Evolutionary conservation across 495 filamentous ascomycete species (phyloP).

Genomic region (Penicillium psychrofluorescens): DNA sequence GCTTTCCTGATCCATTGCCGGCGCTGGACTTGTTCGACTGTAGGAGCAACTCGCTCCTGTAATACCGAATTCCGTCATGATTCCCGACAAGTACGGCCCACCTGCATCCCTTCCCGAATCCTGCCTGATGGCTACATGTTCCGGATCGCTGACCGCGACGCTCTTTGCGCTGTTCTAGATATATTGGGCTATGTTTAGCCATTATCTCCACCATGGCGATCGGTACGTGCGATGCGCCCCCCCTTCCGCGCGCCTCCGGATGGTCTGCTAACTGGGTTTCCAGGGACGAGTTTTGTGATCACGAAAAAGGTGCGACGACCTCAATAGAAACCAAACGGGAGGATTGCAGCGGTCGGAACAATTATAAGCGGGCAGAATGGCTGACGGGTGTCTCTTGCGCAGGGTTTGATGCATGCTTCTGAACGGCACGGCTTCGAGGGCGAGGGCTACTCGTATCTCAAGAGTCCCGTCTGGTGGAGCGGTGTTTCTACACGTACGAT

Average conservation of each 20-base stretch:
- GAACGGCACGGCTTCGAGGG: slow-evolving; percentile 93
- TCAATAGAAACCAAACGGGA: too few relatives aligned
- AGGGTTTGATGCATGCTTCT: slow-evolving; percentile 87
- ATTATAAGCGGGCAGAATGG: background rate
- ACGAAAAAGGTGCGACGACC: slow-evolving; percentile 68
- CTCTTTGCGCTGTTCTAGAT: slow-evolving; percentile 44
- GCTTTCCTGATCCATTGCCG: slow-evolving; percentile 14
- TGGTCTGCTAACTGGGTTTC: slow-evolving; percentile 10
- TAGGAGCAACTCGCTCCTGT: slow-evolving; percentile 40
- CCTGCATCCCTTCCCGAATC: background rate
- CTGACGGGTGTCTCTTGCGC: slow-evolving; percentile 11
- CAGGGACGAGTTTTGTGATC: slow-evolving; percentile 87
- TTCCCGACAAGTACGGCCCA: slow-evolving; percentile 76
- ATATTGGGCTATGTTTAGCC: slow-evolving; percentile 83
- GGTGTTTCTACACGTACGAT: slow-evolving; percentile 78
- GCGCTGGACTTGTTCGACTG: slow-evolving; percentile 31
- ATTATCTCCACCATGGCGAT: slow-evolving; percentile 90
- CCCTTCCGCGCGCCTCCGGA: background rate
- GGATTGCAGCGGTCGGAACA: too few relatives aligned
- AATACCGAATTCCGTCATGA: slow-evolving; percentile 44
- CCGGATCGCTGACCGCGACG: too few relatives aligned
- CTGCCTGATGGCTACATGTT: slow-evolving; percentile 8
- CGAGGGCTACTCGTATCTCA: slow-evolving; percentile 89
- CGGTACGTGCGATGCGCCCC: slow-evolving; percentile 48
- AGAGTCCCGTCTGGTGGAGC: slow-evolving; percentile 90